Evolutionary conservation across 176 grass and related monocot species (phyloP).

Genomic region (Musa schizocarpa): DNA sequence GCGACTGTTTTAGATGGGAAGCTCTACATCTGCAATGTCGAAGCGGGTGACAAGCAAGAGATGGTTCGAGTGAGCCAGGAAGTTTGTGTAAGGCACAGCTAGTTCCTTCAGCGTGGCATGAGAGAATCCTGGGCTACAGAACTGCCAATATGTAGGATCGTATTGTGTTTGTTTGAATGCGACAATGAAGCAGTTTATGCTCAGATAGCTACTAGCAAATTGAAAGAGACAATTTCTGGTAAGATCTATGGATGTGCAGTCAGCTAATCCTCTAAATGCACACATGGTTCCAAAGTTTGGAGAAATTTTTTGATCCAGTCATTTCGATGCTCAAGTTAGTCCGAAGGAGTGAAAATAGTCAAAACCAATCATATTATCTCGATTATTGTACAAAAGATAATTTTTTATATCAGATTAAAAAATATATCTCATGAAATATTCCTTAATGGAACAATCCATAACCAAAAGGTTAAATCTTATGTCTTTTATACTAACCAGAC

Average conservation of each 20-base stretch:
- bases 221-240: background rate
- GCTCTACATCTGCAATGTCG: conserved; percentile 1
- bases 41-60: background rate
- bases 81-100: background rate
- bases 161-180: background rate
- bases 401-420: no score
- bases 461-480: no score
- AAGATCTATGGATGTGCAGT: background rate
- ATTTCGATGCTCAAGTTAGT: no score
- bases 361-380: no score
- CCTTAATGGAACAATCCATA: no score
- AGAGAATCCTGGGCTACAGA: background rate
- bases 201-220: background rate
- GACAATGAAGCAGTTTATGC: background rate
- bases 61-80: background rate
- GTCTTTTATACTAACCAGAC: no score
- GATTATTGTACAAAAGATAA: no score
- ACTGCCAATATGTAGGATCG: background rate
- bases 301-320: no score
- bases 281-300: no score
- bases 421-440: no score
- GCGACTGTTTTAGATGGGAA: background rate
- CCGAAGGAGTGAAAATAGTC: no score
- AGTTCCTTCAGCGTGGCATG: background rate
- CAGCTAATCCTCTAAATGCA: no score